These are phyloP conservation scores for Carex myosuroides DNA, from an alignment of 176 grass and related monocot species.

Conservation along the genomic window DNA sequence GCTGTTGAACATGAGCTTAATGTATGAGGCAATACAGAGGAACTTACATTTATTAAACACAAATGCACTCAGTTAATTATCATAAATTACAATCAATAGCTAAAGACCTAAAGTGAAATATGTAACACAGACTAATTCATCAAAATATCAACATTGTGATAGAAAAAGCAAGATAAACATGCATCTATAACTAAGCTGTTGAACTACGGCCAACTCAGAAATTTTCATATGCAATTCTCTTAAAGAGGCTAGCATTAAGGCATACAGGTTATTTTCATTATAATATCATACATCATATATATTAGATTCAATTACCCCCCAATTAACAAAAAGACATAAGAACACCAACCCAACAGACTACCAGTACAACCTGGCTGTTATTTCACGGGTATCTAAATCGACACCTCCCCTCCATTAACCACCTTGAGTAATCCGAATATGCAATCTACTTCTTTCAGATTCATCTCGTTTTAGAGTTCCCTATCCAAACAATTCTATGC, in stretches of 20 bases:
- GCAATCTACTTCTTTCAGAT: not conserved
- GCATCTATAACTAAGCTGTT: not conserved
- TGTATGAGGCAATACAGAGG: not conserved
- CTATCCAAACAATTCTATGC: conserved; percentile 12
- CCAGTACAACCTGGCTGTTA: not conserved
- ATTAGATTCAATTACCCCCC: not conserved
- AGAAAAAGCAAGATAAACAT: not conserved
- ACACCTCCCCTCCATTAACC: not conserved
- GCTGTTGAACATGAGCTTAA: not conserved
- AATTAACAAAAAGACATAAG: not conserved
- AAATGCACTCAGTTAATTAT: not conserved
- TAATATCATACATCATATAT: not conserved
- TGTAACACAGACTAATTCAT: not conserved
- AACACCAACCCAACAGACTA: conserved; percentile 5
- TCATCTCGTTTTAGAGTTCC: not conserved
- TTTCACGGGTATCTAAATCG: not conserved
- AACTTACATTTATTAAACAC: not conserved
- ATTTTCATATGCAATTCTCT: not conserved
- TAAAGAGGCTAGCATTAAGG: not conserved
- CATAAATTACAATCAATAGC: not conserved
- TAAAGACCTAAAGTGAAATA: not conserved
- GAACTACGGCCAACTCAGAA: not conserved
- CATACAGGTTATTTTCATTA: not conserved
- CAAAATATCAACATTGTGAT: not conserved
- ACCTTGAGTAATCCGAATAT: not conserved